phyloP scores from a whole-genome alignment of 169 alveolate species.

The Eimeria mitis region DNA sequence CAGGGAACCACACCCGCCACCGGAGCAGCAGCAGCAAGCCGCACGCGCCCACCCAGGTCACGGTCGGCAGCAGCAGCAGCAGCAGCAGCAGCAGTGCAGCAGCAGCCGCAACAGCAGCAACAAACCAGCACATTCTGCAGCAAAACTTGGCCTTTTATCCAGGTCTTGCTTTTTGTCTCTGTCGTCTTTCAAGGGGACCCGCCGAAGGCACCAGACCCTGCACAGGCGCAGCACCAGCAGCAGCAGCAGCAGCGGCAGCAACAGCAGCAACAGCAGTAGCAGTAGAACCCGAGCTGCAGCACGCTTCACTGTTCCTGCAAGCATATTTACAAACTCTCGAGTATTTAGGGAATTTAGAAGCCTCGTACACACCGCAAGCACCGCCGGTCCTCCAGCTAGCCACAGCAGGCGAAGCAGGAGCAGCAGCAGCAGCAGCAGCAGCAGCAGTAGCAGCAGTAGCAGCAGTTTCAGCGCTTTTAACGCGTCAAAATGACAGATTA shows the following conservation, averaged over 20 bases:
- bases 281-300: not conserved
- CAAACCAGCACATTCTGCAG: not conserved
- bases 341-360: too few relatives aligned
- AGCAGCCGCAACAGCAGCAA: not conserved
- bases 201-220: not conserved
- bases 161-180: not conserved
- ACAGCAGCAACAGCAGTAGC: not conserved
- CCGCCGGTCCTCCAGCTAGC: not conserved
- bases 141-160: not conserved
- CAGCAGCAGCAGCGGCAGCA: not conserved
- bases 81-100: not conserved
- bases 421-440: conserved; percentile 17
- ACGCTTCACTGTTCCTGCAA: too few relatives aligned
- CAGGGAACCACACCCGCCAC: not conserved
- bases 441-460: not conserved
- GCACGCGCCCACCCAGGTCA: not conserved
- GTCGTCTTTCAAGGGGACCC: not conserved
- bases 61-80: conserved; percentile 44
- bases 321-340: too few relatives aligned
- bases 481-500: not conserved
- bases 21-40: not conserved
- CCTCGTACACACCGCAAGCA: not conserved
- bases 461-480: too few relatives aligned
- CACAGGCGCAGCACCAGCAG: not conserved
- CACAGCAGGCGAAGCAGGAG: not conserved